These are phyloP conservation scores for Lichtheimia hyalospora DNA, from an alignment of 371 early-diverging fungal species.

Conservation along the genomic window DNA sequence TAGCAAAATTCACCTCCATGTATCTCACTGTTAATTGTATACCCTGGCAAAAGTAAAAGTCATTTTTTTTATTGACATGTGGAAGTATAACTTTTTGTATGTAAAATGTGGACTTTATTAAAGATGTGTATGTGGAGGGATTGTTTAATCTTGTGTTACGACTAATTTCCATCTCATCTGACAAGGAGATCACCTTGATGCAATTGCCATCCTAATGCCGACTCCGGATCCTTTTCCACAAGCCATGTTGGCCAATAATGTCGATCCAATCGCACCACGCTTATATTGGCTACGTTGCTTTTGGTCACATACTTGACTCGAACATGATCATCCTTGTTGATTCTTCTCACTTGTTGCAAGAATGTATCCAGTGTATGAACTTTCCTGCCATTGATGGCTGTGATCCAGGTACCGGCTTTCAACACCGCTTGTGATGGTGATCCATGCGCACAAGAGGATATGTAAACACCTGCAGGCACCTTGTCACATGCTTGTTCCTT, in stretches of 20 bases:
- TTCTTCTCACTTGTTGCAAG: constrained; percentile 28
- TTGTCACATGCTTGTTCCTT: constrained; percentile 68
- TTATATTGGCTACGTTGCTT: constrained; percentile 49
- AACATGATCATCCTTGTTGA: constrained; percentile 11
- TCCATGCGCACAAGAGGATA: constrained; percentile 67
- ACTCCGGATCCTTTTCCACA: constrained; percentile 44
- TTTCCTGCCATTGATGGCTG: constrained; percentile 51
- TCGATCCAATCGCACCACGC: constrained; percentile 60
- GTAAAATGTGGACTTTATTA: too few species aligned
- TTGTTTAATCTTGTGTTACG: too few species aligned
- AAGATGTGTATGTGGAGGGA: too few species aligned
- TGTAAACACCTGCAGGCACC: constrained; percentile 75
- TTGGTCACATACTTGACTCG: constrained; percentile 58
- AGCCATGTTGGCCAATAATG: constrained; percentile 78
- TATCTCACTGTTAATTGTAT: too few species aligned
- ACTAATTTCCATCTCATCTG: too few species aligned
- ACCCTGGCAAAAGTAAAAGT: too few species aligned
- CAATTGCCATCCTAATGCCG: constrained; percentile 52
- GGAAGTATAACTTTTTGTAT: too few species aligned
- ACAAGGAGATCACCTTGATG: neutral
- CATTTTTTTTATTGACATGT: too few species aligned
- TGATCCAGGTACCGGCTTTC: constrained; percentile 66
- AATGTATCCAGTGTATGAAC: constrained; percentile 49
- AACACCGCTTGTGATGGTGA: constrained; percentile 68
- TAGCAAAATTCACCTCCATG: neutral